These are phyloP conservation scores for Phalaenopsis hybrid DNA, from an alignment of 116 monocot species.

Conservation along the genomic window DNA sequence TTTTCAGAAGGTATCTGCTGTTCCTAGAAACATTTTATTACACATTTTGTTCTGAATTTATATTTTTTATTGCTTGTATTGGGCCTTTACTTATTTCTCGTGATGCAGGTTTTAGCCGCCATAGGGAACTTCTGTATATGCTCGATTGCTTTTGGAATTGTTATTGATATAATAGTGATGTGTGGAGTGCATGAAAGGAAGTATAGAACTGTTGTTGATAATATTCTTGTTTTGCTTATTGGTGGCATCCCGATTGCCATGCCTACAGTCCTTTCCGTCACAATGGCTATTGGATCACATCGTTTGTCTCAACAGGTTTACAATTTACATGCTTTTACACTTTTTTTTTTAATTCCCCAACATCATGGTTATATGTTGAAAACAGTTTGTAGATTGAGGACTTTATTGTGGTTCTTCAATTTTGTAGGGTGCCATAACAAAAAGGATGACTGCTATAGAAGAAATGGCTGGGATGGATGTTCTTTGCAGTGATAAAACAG, in stretches of 20 bases:
- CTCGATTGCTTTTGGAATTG: conserved; percentile 41
- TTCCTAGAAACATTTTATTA: background rate
- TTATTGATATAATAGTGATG: conserved; percentile 38
- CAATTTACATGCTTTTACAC: background rate
- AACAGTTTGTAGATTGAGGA: background rate
- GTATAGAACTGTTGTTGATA: conserved; percentile 34
- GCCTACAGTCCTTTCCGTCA: conserved; percentile 54
- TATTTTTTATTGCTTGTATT: background rate
- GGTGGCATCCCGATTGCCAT: conserved; percentile 51
- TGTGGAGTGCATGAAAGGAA: conserved; percentile 16
- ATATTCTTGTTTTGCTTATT: conserved; percentile 44
- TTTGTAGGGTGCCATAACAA: conserved; percentile 41
- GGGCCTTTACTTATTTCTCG: conserved; percentile 3
- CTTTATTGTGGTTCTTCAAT: background rate
- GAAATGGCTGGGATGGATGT: conserved; percentile 52
- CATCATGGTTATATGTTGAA: background rate
- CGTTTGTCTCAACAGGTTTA: conserved; percentile 36
- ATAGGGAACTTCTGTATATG: conserved; percentile 44
- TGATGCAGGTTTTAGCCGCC: conserved; percentile 32
- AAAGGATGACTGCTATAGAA: conserved; percentile 48
- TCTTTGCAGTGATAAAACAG: conserved; percentile 45
- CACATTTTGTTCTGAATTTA: background rate
- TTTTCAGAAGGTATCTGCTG: conserved; percentile 38
- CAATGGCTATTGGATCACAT: conserved; percentile 52
- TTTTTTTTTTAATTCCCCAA: background rate